Base-by-base conservation (phyloP, 2,329 filamentous ascomycete genomes). In the Nemania abortiva region DNA sequence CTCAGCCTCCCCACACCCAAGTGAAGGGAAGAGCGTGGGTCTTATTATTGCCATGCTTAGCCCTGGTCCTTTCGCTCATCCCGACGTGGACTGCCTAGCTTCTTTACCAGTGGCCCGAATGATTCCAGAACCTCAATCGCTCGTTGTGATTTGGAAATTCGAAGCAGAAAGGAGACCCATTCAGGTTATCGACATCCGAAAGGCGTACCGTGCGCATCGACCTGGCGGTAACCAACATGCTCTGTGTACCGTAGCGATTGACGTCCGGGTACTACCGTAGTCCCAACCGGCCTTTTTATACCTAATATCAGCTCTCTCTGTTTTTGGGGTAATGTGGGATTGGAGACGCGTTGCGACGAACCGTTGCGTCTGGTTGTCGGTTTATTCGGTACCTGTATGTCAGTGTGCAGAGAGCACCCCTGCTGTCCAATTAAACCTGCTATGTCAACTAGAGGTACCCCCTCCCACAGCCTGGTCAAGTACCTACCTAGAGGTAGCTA, bases 81-180 rank as follows among this genome's bases (percentile, higher is more conserved):
- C 67, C 58, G 63, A 63, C 55, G 52, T 45, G 50, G 18, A 60
- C 56, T 57, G 39, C 42, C 42, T 4, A 66, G 58, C 34, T 64
- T 63, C 29, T 13, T 31, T 37, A n/a, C 13, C 29, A 31, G 31
- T 61, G 57, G 42, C 56, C 27, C 37, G 24, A 68, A 63, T 50
- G 63, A 66, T 69, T 69, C 63, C 67, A 69, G 63, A 66, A 69
- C 56, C 49, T 69, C 63, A 37, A 66, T 55, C n/a, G 57, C 54
- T 63, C 50, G 29, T 62, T 45, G 57, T 66, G 67, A 69, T 69
- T 69, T 69, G 67, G 47, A 66, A 69, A 63, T 42, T 52, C 34
- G 56, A 66, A 13, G 55, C 49, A 56, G 54, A 59, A 63, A 63
- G 49, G 63, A 57, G 58, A 1, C 50, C 58, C 53, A 50, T 63